Evolutionary conservation across 441 rosid species (phyloP), one percentile per base, ranked within the genome.

Genomic region (Jatropha multifida): DNA sequence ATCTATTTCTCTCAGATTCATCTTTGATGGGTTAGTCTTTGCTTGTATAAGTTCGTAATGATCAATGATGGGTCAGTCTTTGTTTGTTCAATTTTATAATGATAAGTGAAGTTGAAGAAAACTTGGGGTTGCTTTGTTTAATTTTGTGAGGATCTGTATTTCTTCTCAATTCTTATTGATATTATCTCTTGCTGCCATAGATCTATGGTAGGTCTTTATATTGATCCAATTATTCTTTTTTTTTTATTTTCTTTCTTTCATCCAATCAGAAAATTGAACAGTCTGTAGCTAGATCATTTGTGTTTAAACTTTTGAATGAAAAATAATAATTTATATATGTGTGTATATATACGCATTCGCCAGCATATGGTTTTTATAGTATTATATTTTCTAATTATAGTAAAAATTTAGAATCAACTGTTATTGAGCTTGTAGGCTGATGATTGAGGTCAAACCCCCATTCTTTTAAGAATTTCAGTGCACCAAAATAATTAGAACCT

Each of bases 201-300:
- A 20, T 64, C 49, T n/a, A 65, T 42, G 49, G 0, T 10, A 10
- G 9, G 7, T 27, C 14, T 60, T 32, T 27, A 60, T 54, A 2
- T 71, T 12, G 66, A 59, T 72, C 74, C 27, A 59, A 13, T 44
- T 11, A 40, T 11, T 71, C n/a, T 40, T n/a, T 32, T 10, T 52
- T 68, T 26, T 27, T 11, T 9, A 3, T 11, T 61, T 32, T 6
- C 8, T 17, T 61, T 61, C 17, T 64, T 27, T 41, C 5, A 7
- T 44, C 8, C 18, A 42, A 42, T 65, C 68, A 9, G 68, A 8
- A 61, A 61, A 12, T 61, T 32, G 9, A 26, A 58, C 5, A n/a
- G 62, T 23, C n/a, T 42, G 6, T 4, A 42, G 9, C 9, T 42
- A 42, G 46, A 42, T 4, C 46, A 42, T 42, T 4, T 42, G 1